These are phyloP conservation scores for Heterobasidion occidentale DNA, from an alignment of 1,284 basidiomycete genomes.

Conservation along the genomic window DNA sequence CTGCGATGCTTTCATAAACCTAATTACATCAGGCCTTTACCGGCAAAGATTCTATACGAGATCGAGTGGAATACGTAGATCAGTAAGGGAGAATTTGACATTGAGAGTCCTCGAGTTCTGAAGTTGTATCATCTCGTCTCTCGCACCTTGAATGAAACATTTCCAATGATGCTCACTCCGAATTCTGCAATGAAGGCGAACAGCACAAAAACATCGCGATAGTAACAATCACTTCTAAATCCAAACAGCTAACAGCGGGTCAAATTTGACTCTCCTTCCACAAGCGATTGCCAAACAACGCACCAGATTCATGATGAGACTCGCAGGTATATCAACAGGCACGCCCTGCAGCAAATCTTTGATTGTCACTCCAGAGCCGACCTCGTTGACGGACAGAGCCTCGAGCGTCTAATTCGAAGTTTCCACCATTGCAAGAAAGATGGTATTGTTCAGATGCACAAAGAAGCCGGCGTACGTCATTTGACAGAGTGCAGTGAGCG, in stretches of 20 bases:
- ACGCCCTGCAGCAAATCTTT: constrained; percentile 75
- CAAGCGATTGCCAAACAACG: constrained; percentile 17
- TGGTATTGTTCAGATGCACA: constrained; percentile 72
- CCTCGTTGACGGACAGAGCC: constrained; percentile 83
- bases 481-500: constrained; percentile 62
- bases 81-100: not conserved
- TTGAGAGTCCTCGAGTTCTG: not conserved
- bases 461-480: constrained; percentile 86
- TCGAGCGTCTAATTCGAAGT: constrained; percentile 71
- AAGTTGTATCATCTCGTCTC: constrained; percentile 45
- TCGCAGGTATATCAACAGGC: constrained; percentile 69
- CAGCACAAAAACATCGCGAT: no score
- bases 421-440: constrained; percentile 83
- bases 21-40: not conserved
- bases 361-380: constrained; percentile 79
- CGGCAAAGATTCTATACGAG: not conserved
- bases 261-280: not conserved
- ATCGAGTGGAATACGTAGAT: not conserved
- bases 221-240: no score
- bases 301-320: constrained; percentile 76
- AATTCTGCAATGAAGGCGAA: constrained; percentile 82
- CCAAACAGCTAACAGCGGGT: constrained; percentile 60
- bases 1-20: no score
- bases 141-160: constrained; percentile 65
- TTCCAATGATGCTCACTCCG: constrained; percentile 50